Evolutionary conservation across 2,329 filamentous ascomycete species (phyloP), one percentile per base, ranked within the genome.

Genomic region (Penicillium sp.): DNA sequence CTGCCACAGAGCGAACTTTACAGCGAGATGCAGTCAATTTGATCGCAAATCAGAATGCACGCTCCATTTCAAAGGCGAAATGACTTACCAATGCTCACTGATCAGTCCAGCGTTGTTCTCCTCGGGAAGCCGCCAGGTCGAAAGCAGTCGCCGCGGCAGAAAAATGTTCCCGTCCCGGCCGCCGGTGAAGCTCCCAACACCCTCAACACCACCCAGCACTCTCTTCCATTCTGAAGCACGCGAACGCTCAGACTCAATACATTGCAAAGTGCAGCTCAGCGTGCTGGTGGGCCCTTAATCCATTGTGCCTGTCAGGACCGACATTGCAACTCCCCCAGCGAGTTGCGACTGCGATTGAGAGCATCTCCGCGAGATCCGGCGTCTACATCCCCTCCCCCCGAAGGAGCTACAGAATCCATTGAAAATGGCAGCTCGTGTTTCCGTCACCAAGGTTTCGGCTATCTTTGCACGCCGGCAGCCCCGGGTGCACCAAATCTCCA

Each of bases 121-220:
- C 38, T 54, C 53, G 53, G 53, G 45, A 50, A 48, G 40, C 43
- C 48, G 49, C 40, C 44, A 43, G 35, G 19, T 44, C 40, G 41
- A 56, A 53, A 48, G 36, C 45, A 49, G 39, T 18, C 35, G 30
- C 31, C 11, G 54, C 62, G 63, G 63, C 60, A 62, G 58, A 65
- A 65, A 65, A 65, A 65, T 64, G 49, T 65, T 65, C 63, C 63
- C 49, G 56, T 57, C 60, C 60, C 56, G 62, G 60, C 53, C 48
- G 53, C 61, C 63, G 62, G 63, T 63, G 60, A 64, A 44, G 61
- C 58, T 57, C 59, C 55, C 58, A 62, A 62, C 58, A 53, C 52
- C 56, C 60, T 65, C 62, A 65, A 65, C 63, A 46, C 36, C 43
- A 26, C 35, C 36, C 34, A 30, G n/a, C 36, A 32, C 20, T 32